phyloP scores from a whole-genome alignment of 2,329 filamentous ascomycete species.

The Rutstroemia sydowiana region DNA sequence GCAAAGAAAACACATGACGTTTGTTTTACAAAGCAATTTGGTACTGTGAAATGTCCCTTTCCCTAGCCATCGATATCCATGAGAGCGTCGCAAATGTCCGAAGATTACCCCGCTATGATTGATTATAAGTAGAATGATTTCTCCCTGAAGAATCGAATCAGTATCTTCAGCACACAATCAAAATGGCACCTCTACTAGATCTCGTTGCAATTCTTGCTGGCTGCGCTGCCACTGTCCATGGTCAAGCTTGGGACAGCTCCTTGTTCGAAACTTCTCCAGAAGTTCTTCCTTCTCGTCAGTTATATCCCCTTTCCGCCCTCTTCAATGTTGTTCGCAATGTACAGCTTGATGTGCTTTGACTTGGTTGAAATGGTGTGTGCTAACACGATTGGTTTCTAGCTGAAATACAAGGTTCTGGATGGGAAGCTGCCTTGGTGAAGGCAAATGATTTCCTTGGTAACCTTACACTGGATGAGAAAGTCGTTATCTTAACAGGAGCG shows the following conservation, averaged over 20 bases:
- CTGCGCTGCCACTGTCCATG: constrained; percentile 6
- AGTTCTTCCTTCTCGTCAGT: constrained; percentile 26
- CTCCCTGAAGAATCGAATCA: not conserved
- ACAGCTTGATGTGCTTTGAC: too few species aligned
- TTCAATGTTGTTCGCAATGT: too few species aligned
- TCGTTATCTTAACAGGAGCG: constrained; percentile 28
- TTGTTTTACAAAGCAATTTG: too few species aligned
- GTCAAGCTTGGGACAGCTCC: constrained; percentile 3
- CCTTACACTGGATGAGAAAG: constrained; percentile 74
- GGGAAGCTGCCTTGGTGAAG: constrained; percentile 62
- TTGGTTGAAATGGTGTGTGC: too few species aligned
- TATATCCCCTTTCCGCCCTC: too few species aligned
- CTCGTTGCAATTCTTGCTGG: not conserved
- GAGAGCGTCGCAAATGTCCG: not conserved
- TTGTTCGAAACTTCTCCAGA: constrained; percentile 11
- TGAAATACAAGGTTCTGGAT: constrained; percentile 30
- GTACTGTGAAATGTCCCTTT: too few species aligned
- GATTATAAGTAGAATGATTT: not conserved
- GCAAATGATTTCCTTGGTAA: constrained; percentile 59
- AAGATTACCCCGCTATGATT: not conserved
- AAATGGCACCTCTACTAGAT: constrained; percentile 6
- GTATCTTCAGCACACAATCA: constrained; percentile 1
- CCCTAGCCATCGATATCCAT: too few species aligned
- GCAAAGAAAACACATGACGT: too few species aligned
- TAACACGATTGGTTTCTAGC: constrained; percentile 25